Base-by-base conservation (phyloP, 1,139 yeast species). In the Protomyces gravidus region DNA sequence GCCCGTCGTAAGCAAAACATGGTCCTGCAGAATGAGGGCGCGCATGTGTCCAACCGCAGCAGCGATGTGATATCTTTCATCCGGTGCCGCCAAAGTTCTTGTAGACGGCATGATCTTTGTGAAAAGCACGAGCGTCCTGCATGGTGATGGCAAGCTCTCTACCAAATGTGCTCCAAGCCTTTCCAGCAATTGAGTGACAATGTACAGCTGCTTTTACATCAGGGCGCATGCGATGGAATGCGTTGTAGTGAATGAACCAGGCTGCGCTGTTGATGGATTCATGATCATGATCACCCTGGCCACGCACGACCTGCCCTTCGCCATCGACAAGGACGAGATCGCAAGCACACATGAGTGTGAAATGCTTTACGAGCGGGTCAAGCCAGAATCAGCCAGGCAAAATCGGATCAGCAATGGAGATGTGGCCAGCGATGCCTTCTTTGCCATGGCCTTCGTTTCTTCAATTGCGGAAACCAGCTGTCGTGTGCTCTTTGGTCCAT, bases 191-290 rank as follows among this genome's bases (percentile, higher is more conserved):
- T 2, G 90, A 84, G 67, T 86, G 95, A 5, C 89, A 79, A 70
- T 86, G 95, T 68, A 92, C 85, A 2, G 94, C 94, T 21, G 94
- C 92, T 66, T 82, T 76, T 19, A 86, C 84, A 65, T 86, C 90
- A 1, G 90, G 92, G 63, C 94, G 78, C 5, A 87, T 85, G 68
- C 78, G 78, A 73, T 86, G 95, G 40, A 86, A 69, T 15, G 87
- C 89, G 1, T 86, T 80, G n/a, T n/a, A n/a, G 68, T 86, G 95
- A 71, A 86, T 86, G 63, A 82, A 80, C 74, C 86, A 86, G 0
- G 95, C 95, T 1, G 95, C 94, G 26, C 86, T 81, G 68, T 86
- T 86, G 62, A 86, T 80, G 1, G 89, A 83, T 21, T 73, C 76
- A 65, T 79, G 80, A 21, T 52, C 39, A n/a, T 46, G 30, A 23